These are phyloP conservation scores for Exophiala oligosperma DNA, from an alignment of 2,329 filamentous ascomycete genomes.

Conservation along the genomic window DNA sequence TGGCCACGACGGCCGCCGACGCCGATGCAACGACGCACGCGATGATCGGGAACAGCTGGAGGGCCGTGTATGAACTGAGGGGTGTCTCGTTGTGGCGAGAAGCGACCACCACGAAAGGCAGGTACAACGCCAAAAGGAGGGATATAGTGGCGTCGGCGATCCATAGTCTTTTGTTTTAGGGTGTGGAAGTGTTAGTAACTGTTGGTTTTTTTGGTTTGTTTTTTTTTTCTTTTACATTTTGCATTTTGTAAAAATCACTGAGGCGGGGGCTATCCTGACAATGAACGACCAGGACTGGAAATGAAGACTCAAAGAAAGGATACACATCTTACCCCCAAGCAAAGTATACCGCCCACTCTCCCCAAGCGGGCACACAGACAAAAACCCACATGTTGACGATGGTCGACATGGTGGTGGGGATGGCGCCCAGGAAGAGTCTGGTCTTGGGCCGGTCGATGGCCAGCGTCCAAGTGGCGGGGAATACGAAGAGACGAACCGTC, in stretches of 20 bases:
- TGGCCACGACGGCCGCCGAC: conserved; percentile 57
- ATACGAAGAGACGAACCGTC: conserved; percentile 48
- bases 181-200: too few species aligned
- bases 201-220: too few species aligned
- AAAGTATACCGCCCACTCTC: conserved; percentile 54
- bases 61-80: conserved; percentile 62
- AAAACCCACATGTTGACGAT: conserved; percentile 67
- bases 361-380: conserved; percentile 61
- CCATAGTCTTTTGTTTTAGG: conserved; percentile 43
- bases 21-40: conserved; percentile 65
- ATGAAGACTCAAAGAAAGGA: too few species aligned
- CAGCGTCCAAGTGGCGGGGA: conserved; percentile 56
- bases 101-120: conserved; percentile 46
- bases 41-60: conserved; percentile 66
- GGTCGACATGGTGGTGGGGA: conserved; percentile 66
- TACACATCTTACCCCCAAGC: conserved; percentile 46
- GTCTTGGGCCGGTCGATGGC: conserved; percentile 68
- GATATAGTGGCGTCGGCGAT: conserved; percentile 57
- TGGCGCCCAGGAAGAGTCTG: conserved; percentile 65
- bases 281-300: neutral
- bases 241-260: too few species aligned
- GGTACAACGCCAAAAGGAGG: conserved; percentile 50
- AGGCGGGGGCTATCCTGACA: neutral
- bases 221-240: too few species aligned
- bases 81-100: conserved; percentile 40